These are phyloP conservation scores for Hansfordia pulvinata DNA, from an alignment of 2,329 filamentous ascomycete species.

Conservation along the genomic window DNA sequence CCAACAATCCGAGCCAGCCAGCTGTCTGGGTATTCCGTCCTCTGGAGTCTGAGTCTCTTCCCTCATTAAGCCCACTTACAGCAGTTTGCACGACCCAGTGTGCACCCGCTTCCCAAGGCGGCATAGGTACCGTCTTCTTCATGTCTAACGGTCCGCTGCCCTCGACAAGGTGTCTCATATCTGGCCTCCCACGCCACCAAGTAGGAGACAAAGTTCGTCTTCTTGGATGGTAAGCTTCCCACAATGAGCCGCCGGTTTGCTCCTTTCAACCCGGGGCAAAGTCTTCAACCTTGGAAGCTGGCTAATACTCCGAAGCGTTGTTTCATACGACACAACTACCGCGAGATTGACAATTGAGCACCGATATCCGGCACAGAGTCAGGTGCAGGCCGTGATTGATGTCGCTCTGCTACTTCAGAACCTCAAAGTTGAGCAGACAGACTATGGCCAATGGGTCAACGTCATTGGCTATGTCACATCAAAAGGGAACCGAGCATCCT, in stretches of 20 bases:
- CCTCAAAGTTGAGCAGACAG: conserved; percentile 47
- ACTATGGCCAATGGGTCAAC: conserved; percentile 78
- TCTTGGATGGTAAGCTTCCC: conserved; percentile 68
- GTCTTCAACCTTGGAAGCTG: conserved; percentile 3
- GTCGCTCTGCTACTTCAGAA: conserved; percentile 56
- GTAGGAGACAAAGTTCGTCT: conserved; percentile 74
- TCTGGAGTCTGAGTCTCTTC: no score
- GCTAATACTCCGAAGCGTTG: conserved; percentile 28
- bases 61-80: no score
- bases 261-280: no score
- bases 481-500: conserved; percentile 4
- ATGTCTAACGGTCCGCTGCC: conserved; percentile 50
- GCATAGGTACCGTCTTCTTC: neutral
- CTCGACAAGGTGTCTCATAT: conserved; percentile 51
- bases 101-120: no score
- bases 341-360: conserved; percentile 58
- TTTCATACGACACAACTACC: conserved; percentile 32
- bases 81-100: no score
- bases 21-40: no score
- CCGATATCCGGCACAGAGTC: conserved; percentile 35
- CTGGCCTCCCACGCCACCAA: conserved; percentile 36
- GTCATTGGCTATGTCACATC: conserved; percentile 64
- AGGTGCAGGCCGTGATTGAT: conserved; percentile 47
- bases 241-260: no score
- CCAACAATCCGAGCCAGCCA: no score